A percentile compares a stretch with the other conserved stretches of the same genome.
phyloP scores from a whole-genome alignment of 2,329 filamentous ascomycete species.

The Alternaria ventricosa region DNA sequence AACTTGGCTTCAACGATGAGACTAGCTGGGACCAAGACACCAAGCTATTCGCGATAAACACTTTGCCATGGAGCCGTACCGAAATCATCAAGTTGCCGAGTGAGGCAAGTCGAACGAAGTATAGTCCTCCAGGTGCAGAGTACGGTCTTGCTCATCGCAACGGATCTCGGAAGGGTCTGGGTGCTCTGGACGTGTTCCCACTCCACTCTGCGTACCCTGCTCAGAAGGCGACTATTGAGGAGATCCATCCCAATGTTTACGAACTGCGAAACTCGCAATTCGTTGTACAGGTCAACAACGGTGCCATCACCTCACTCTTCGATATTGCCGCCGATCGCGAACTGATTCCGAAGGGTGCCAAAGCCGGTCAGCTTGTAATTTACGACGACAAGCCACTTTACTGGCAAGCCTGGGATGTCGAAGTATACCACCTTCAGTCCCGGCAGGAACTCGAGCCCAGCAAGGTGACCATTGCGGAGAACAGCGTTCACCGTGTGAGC shows the following conservation, averaged over 20 bases:
- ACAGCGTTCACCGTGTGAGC: constrained; percentile 76
- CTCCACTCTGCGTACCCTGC: constrained; percentile 34
- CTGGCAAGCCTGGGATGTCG: constrained; percentile 98
- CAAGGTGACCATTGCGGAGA: constrained; percentile 73
- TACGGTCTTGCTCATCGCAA: constrained; percentile 54
- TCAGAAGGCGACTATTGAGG: constrained; percentile 55
- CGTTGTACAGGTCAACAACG: constrained; percentile 73
- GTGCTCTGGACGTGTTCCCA: constrained; percentile 48
- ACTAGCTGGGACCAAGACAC: constrained; percentile 49
- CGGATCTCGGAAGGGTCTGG: constrained; percentile 39
- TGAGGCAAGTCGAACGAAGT: constrained; percentile 34
- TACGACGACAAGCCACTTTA: constrained; percentile 98
- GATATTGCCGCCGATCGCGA: constrained; percentile 78
- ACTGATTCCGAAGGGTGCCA: constrained; percentile 72
- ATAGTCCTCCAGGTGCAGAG: constrained; percentile 28
- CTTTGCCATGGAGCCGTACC: constrained; percentile 81
- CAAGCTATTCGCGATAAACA: constrained; percentile 75
- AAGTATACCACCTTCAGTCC: constrained; percentile 92
- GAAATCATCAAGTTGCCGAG: constrained; percentile 71
- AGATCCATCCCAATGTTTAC: constrained; percentile 68
- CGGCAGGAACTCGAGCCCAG: constrained; percentile 75
- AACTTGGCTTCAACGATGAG: constrained; percentile 67
- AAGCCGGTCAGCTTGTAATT: constrained; percentile 89
- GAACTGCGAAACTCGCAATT: constrained; percentile 81
- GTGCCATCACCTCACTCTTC: constrained; percentile 82